phyloP scores from a whole-genome alignment of 2,329 filamentous ascomycete genomes.

The Verticillium albo-atrum region DNA sequence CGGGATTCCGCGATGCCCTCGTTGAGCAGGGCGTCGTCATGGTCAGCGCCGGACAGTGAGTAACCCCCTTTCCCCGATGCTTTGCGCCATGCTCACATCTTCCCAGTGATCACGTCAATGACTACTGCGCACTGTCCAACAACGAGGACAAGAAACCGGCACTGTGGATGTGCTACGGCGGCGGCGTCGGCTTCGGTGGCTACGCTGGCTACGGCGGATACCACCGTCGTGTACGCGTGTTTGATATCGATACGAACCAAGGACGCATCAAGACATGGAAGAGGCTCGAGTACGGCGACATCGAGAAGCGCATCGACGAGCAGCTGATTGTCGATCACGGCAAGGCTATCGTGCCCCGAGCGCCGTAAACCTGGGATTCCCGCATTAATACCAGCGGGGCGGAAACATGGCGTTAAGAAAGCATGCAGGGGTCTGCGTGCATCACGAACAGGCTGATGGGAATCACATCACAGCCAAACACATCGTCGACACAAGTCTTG shows the following conservation, averaged over 20 bases:
- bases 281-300: slow-evolving; percentile 67
- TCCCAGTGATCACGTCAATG: slow-evolving; percentile 83
- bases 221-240: slow-evolving; percentile 78
- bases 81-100: slow-evolving; percentile 3
- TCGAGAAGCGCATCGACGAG: slow-evolving; percentile 50
- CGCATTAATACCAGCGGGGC: neutral
- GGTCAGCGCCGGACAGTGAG: slow-evolving; percentile 87
- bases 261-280: slow-evolving; percentile 91
- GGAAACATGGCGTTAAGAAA: neutral
- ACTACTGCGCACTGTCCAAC: slow-evolving; percentile 78
- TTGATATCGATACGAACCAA: slow-evolving; percentile 89
- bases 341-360: slow-evolving; percentile 30
- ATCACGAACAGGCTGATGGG: neutral
- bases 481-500: neutral
- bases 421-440: neutral
- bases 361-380: slow-evolving; percentile 10
- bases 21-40: slow-evolving; percentile 80
- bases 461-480: neutral
- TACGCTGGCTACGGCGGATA: slow-evolving; percentile 90
- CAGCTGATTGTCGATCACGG: slow-evolving; percentile 65
- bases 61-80: slow-evolving; percentile 17
- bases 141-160: slow-evolving; percentile 55
- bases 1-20: slow-evolving; percentile 86
- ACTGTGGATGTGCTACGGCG: slow-evolving; percentile 98
- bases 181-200: slow-evolving; percentile 86